phyloP scores from a whole-genome alignment of 257 asterid genomes.

The Solanum pimpinellifolium region DNA sequence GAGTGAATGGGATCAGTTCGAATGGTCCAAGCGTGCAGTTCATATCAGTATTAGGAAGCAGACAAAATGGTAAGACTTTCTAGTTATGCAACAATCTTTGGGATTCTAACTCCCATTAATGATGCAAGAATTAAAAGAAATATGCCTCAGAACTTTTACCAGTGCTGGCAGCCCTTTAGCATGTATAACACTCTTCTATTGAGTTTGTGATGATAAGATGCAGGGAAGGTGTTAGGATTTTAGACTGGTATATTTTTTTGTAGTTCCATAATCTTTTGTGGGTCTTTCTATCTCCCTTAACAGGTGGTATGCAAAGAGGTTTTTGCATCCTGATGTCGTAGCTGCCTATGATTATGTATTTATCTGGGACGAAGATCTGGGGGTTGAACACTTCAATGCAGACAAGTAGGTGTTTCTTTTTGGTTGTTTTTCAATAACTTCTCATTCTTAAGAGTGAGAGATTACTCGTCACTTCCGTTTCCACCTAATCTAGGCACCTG shows the following conservation, averaged over 20 bases:
- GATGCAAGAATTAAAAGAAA: neutral
- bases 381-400: constrained; percentile 93
- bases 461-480: neutral
- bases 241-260: neutral
- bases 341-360: constrained; percentile 95
- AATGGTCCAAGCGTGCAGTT: constrained; percentile 87
- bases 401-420: constrained; percentile 39
- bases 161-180: neutral
- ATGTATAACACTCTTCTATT: neutral
- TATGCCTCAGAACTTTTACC: neutral
- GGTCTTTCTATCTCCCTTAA: constrained; percentile 1
- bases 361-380: constrained; percentile 99
- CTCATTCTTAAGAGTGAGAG: neutral
- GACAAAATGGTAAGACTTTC: constrained; percentile 72
- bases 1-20: constrained; percentile 96
- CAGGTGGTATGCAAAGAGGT: constrained; percentile 99
- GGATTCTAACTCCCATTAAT: neutral
- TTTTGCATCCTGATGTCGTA: constrained; percentile 89
- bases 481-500: neutral
- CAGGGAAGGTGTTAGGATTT: neutral
- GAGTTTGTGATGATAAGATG: neutral
- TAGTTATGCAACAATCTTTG: neutral
- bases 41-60: constrained; percentile 84
- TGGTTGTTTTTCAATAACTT: neutral
- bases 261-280: neutral